Base-by-base conservation (phyloP, 2,329 filamentous ascomycete species). In the Aspergillus sp. region DNA sequence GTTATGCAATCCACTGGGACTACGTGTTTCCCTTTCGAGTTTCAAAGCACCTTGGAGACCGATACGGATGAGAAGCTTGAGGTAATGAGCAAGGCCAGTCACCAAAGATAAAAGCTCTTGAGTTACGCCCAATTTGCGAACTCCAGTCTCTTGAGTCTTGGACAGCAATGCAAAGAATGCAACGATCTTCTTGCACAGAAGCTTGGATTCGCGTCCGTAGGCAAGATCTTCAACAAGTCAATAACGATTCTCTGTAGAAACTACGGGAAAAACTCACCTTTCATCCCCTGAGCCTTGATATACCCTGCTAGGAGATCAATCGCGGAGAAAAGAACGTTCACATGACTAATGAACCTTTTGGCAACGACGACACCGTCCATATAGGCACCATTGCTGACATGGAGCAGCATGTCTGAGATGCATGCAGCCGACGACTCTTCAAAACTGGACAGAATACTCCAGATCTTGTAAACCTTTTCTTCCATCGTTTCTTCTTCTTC, bases 121-220 rank as follows among this genome's bases (percentile, higher is more conserved):
- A 7, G 93, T 98, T 29, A 98, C 93, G 35, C 93, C 93, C 34
- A 97, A 81, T 63, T 96, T 93, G 45, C 88, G 80, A 32, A 88
- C 83, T n/a, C 86, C 88, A 7, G 84, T 88, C 60, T 96, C 90
- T 62, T 97, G 91, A 1, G 90, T 93, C 66, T 95, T 95, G 5
- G 91, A 95, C 7, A 98, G 76, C 12, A 98, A 74, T 9, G 90
- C 90, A 66, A 98, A 98, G 74, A 98, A 98, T 27, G 91, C 88
- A 5, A 98, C 93, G 43, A 98, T 95, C 69, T 98, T 98, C 70
- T 98, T 98, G 75, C 93, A 98, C n/a, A 98, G 80, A 40, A 98
- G 77, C 69, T 98, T 98, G n/a, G 93, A 88, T 72, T 98, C 93
- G 58, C 93, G 83, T 12, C 87, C 86, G 63, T 97, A 98, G 7